Base-by-base conservation (phyloP, 805 yeast genomes). In the Candida oleophila region DNA sequence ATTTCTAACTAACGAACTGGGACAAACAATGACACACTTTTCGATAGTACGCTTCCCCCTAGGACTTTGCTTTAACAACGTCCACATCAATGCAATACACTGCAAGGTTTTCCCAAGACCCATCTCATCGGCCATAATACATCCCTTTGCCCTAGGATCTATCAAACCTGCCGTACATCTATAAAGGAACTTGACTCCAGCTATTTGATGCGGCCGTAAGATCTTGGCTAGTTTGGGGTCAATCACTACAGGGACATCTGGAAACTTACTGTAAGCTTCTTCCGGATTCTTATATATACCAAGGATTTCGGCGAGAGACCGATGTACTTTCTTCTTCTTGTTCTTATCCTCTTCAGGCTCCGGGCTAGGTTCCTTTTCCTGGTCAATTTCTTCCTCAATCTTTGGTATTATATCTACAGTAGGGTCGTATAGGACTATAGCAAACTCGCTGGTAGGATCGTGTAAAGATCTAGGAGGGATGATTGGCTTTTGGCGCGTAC, bases 121-220 rank as follows among this genome's bases (percentile, higher is more conserved):
- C 97, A 90, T 90, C 64, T 88, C 97, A 68, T 90, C 97, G 0
- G 97, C 97, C 98, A 92, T 92, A 43, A 92, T 92, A 60, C 97
- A 92, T 2, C 99, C 99, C 58, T 86, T 82, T 0, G 97, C 97
- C 30, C 85, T 74, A 5, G 89, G 78, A 61, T 86, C 89, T 22
- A 85, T 78, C 30, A 91, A 66, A 0, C 99, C 99, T 1, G 97
- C 78, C 0, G 96, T 89, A 65, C 99, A 92, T 46, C 91, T 70
- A 59, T 90, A 94, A 48, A 94, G 68, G 61, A 94, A 94, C 62
- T 88, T 81, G 37, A 92, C 97, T 52, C 99, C 99, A 42, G 92
- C 96, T 3, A 94, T 83, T 64, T 94, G 99, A 72, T 94, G 99
- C 0, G 99, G 99, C 53, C 99, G 79, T 41, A 94, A 71, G 38